Conservation (phyloP, 1,284 basidiomycete genomes). For the Heterobasidion parviporum region DNA sequence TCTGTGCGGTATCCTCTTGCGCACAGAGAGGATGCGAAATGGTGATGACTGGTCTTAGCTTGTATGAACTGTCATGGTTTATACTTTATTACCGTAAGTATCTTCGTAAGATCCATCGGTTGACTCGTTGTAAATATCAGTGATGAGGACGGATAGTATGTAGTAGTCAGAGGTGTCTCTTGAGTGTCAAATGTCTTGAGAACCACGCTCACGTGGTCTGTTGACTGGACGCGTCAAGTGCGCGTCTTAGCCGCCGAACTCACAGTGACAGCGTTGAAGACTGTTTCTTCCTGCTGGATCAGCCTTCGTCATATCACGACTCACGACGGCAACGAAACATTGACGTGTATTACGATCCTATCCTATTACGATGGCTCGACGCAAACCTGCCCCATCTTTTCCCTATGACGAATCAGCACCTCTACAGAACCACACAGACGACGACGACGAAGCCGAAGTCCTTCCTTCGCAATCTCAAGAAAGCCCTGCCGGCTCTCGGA, state of each 20-base stretch:
- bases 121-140: too few relatives aligned
- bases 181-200: too few relatives aligned
- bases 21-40: neutral
- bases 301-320: too few relatives aligned
- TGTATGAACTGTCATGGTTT: neutral
- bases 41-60: neutral
- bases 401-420: neutral
- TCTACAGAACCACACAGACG: neutral
- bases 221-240: too few relatives aligned
- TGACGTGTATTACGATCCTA: neutral
- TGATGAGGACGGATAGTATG: too few relatives aligned
- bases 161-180: too few relatives aligned
- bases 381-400: neutral
- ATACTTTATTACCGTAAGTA: neutral
- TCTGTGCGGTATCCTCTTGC: neutral
- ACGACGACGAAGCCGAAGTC: neutral
- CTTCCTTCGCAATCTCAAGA: neutral
- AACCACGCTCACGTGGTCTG: too few relatives aligned
- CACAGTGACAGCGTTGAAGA: too few relatives aligned
- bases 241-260: too few relatives aligned
- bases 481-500: neutral
- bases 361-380: neutral
- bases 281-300: too few relatives aligned
- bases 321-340: too few relatives aligned
- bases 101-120: too few relatives aligned